phyloP scores from a whole-genome alignment of 2,329 filamentous ascomycete genomes.

The Orbilia quercus region DNA sequence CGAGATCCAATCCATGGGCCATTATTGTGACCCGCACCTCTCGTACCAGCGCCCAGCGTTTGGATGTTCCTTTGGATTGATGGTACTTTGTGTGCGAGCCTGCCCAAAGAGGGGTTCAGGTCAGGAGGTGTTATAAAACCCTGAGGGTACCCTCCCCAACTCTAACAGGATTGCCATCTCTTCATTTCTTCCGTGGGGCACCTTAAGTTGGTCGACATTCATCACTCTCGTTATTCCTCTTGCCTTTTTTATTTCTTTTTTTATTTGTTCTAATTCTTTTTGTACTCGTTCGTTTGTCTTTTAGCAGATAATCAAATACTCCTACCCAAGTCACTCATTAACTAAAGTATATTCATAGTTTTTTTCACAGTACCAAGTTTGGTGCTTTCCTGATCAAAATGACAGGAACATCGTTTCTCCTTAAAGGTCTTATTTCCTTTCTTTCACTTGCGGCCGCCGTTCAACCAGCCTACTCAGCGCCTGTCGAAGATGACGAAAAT shows the following conservation, averaged over 20 bases:
- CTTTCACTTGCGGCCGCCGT: conserved; percentile 24
- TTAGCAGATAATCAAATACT: not conserved
- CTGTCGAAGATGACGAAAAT: conserved; percentile 18
- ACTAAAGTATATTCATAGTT: not conserved
- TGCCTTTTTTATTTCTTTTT: not conserved
- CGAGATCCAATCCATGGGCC: too few species aligned
- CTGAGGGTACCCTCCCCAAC: not conserved
- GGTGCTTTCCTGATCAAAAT: conserved; percentile 17
- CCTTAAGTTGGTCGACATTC: not conserved
- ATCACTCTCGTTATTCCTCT: not conserved
- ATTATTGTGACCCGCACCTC: too few species aligned
- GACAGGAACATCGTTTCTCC: conserved; percentile 22
- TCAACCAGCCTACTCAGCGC: conserved; percentile 11
- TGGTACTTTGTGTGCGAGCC: not conserved
- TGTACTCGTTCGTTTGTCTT: not conserved
- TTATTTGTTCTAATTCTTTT: not conserved
- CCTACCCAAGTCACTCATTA: conserved; percentile 4
- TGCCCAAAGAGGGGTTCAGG: not conserved
- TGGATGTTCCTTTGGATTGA: not conserved
- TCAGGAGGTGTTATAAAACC: conserved; percentile 2
- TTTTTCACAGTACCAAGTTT: not conserved
- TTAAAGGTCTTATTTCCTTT: conserved; percentile 14
- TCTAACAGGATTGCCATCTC: not conserved
- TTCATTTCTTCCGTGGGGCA: not conserved
- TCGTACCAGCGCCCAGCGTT: not conserved